Base-by-base conservation (phyloP, 1,284 basidiomycete species). In the Malassezia yamatoensis region DNA sequence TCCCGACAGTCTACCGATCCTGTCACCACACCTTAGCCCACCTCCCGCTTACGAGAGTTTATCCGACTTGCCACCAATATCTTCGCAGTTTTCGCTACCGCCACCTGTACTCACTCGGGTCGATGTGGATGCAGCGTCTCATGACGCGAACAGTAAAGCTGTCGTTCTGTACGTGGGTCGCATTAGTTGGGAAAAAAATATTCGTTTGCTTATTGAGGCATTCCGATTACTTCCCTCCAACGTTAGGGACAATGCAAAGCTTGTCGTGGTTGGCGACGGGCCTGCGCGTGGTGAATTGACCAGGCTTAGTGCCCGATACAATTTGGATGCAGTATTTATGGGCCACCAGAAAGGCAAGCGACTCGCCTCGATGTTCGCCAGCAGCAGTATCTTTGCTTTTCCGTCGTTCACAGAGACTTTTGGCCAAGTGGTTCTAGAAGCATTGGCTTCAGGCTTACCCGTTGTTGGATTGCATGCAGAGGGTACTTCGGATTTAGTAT, bases 171-270 rank as follows among this genome's bases (percentile, higher is more conserved):
- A 77, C 59, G 77, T 77, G 51, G 76, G 76, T 21, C 70, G 76
- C 18, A 71, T 78, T 41, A 79, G 78, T 2, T 81, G 80, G 79
- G 81, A 82, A 68, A 82, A 82, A 73, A 82, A 82, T 65, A 77
- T 82, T 2, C 74, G 78, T n/a, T 76, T 82, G 6, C 73, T 82
- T 5, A 76, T 82, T 46, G 75, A 78, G 47, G 78, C 81, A 1
- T 80, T 79, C 64, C 62, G 67, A 5, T 58, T 72, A 5, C 68
- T 80, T 3, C 65, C 69, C 1, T 49, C 45, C 50, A 16, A 67
- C 53, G 51, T 55, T 59, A 52, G 53, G 49, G 21, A 36, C 73
- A 62, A 62, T 34, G 78, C 78, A 20, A 80, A 79, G 60, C 77
- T 81, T 20, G 78, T 81, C 3, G 79, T 82, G 41, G 80, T 81